phyloP scores from a whole-genome alignment of 1,139 yeast species.

The Geotrichum carabidarum region DNA sequence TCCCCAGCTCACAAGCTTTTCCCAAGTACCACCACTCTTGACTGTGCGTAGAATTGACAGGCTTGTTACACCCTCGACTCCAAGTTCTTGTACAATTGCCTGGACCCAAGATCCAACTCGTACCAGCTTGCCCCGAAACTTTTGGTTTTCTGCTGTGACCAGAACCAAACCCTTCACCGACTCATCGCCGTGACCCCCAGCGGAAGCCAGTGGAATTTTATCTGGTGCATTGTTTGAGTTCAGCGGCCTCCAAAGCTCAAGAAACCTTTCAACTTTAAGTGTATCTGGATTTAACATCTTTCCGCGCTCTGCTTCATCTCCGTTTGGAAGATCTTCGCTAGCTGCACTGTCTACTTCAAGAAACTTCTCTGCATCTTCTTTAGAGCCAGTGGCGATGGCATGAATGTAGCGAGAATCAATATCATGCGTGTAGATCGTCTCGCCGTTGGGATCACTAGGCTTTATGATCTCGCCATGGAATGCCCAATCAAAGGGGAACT shows the following conservation, averaged over 20 bases:
- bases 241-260: conserved; percentile 56
- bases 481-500: conserved; percentile 42
- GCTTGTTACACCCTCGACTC: conserved; percentile 11
- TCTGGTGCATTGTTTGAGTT: conserved; percentile 42
- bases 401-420: conserved; percentile 40
- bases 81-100: conserved; percentile 21
- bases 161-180: conserved; percentile 17
- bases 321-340: conserved; percentile 41
- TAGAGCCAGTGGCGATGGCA: conserved; percentile 16
- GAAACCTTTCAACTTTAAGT: conserved; percentile 44
- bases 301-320: conserved; percentile 51
- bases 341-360: conserved; percentile 46
- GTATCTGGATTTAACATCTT: conserved; percentile 48
- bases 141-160: conserved; percentile 19
- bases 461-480: conserved; percentile 42
- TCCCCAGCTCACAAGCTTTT: conserved; percentile 19
- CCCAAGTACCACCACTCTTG: conserved; percentile 18
- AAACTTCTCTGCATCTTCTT: conserved; percentile 21
- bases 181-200: not conserved
- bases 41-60: conserved; percentile 19
- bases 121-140: conserved; percentile 24
- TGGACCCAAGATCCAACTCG: conserved; percentile 27
- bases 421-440: conserved; percentile 40
- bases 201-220: conserved; percentile 29
- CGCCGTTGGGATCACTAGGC: conserved; percentile 31